Percentiles rank a stretch among this genome's conserved stretches.
phyloP scores from a whole-genome alignment of 2,329 filamentous ascomycete species.

The Colletotrichum trifolii region DNA sequence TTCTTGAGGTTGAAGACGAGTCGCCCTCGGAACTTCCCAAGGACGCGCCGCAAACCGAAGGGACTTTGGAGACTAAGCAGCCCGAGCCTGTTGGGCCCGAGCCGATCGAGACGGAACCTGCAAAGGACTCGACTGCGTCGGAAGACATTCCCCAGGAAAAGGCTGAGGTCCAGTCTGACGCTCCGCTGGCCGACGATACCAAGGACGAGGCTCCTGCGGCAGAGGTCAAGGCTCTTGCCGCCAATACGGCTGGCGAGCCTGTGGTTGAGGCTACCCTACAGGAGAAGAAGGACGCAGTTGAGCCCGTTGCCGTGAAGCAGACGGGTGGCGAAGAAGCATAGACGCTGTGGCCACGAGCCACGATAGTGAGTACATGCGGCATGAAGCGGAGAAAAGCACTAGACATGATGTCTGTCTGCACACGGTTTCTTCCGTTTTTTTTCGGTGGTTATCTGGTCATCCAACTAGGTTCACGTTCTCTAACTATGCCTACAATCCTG shows the following conservation, averaged over 20 bases:
- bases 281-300: constrained; percentile 48
- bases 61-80: constrained; percentile 8
- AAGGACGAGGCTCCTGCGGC: constrained; percentile 23
- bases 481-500: constrained; percentile 27
- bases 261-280: constrained; percentile 53
- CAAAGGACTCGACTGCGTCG: not conserved
- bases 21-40: constrained; percentile 13
- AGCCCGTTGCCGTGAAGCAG: constrained; percentile 51
- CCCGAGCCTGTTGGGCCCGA: not conserved
- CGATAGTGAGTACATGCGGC: constrained; percentile 20
- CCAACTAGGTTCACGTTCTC: constrained; percentile 32
- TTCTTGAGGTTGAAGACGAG: constrained; percentile 51
- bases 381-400: constrained; percentile 31
- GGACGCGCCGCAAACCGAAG: not conserved
- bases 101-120: not conserved
- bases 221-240: constrained; percentile 49
- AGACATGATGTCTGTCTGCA: constrained; percentile 27
- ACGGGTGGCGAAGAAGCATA: constrained; percentile 33
- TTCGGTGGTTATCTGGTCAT: constrained; percentile 29
- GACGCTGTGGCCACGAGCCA: constrained; percentile 7
- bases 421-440: constrained; percentile 10
- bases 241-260: constrained; percentile 57
- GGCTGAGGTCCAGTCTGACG: constrained; percentile 28
- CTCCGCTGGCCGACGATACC: constrained; percentile 9
- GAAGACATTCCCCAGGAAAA: not conserved